These are phyloP conservation scores for Chondrostereum purpureum DNA, from an alignment of 1,284 basidiomycete species.

Conservation along the genomic window DNA sequence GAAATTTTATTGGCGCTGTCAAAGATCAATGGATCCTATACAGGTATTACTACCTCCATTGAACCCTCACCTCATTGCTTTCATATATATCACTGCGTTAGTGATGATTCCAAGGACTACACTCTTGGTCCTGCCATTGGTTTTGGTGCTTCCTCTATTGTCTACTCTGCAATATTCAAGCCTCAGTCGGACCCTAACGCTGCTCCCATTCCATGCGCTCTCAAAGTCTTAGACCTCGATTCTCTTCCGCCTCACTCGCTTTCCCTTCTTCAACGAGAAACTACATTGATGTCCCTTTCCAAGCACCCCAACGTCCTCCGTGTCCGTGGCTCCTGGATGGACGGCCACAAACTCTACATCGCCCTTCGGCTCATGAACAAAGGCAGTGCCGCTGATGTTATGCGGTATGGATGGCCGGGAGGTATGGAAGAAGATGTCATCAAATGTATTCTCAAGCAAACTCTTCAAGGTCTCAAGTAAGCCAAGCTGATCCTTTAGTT, in stretches of 20 bases:
- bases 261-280: constrained; percentile 72
- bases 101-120: constrained; percentile 68
- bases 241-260: constrained; percentile 62
- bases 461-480: constrained; percentile 77
- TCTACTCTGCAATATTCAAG: constrained; percentile 70
- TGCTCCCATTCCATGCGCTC: constrained; percentile 57
- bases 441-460: constrained; percentile 77
- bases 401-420: constrained; percentile 77
- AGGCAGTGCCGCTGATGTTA: constrained; percentile 81
- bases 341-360: constrained; percentile 78
- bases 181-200: constrained; percentile 26
- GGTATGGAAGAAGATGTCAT: constrained; percentile 86
- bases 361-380: constrained; percentile 87
- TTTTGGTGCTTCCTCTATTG: constrained; percentile 83
- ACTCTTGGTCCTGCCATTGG: constrained; percentile 69
- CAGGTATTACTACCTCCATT: too few relatives aligned
- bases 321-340: constrained; percentile 84
- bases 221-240: constrained; percentile 87
- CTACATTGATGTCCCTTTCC: constrained; percentile 87
- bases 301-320: constrained; percentile 90
- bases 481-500: constrained; percentile 19
- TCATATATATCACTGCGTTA: constrained; percentile 23
- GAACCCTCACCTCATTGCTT: constrained; percentile 7
- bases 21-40: constrained; percentile 82
- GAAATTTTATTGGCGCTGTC: constrained; percentile 64